Evolutionary conservation across 2,329 filamentous ascomycete genomes (phyloP).

Genomic region (Lecanoromycetidae sp.): DNA sequence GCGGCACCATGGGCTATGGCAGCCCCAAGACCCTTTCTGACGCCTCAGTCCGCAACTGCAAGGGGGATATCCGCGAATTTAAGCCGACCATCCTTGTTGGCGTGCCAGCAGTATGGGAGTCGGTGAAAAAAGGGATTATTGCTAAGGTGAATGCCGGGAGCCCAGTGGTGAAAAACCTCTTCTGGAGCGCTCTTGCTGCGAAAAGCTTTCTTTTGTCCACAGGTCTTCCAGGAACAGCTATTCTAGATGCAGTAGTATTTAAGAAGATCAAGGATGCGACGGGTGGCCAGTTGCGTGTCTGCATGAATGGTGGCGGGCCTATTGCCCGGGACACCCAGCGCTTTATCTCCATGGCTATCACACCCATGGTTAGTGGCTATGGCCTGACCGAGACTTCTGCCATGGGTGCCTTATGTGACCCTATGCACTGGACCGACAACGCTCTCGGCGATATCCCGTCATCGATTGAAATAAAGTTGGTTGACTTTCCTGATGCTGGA

Average conservation of each 20-base stretch:
- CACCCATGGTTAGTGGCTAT: constrained; percentile 89
- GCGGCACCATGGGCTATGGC: constrained; percentile 86
- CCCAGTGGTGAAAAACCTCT: constrained; percentile 61
- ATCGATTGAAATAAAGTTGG: constrained; percentile 77
- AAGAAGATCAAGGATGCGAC: constrained; percentile 83
- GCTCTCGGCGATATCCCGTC: constrained; percentile 68
- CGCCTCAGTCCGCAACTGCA: constrained; percentile 72
- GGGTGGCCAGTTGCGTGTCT: constrained; percentile 74
- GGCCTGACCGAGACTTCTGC: constrained; percentile 88
- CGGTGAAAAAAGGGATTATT: constrained; percentile 87
- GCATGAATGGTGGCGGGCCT: constrained; percentile 88
- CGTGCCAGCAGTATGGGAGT: constrained; percentile 95
- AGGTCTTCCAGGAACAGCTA: constrained; percentile 36
- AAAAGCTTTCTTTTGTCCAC: constrained; percentile 48
- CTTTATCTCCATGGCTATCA: constrained; percentile 84
- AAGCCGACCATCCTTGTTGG: constrained; percentile 81
- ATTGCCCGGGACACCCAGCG: constrained; percentile 76
- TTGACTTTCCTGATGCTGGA: constrained; percentile 78
- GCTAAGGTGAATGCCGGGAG: constrained; percentile 62
- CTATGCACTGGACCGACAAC: constrained; percentile 66
- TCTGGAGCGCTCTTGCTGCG: constrained; percentile 54
- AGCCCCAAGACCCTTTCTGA: constrained; percentile 83
- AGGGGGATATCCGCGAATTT: constrained; percentile 87
- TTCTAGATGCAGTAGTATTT: constrained; percentile 72
- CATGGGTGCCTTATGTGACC: constrained; percentile 48